Evolutionary conservation across 805 yeast species (phyloP).

Genomic region (Metschnikowia continentalis): DNA sequence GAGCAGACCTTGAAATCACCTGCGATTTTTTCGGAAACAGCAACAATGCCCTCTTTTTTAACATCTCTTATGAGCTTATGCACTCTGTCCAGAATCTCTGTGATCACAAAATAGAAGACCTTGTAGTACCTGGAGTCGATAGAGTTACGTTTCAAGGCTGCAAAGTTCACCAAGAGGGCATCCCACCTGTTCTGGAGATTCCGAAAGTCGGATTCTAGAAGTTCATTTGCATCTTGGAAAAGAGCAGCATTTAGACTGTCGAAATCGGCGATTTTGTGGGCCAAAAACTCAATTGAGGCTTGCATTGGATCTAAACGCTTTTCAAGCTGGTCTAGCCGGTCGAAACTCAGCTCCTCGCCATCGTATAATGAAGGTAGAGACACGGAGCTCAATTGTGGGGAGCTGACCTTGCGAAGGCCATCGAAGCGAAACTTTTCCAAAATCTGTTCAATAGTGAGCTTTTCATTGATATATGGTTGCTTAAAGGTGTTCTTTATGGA

Average conservation of each 20-base stretch:
- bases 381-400: not conserved
- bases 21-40: conserved; percentile 28
- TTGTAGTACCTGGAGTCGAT: conserved; percentile 9
- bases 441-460: conserved; percentile 6
- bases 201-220: not conserved
- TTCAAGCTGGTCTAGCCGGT: not conserved
- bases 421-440: conserved; percentile 4
- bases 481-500: not conserved
- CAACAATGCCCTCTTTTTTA: conserved; percentile 10
- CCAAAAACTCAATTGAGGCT: conserved; percentile 12
- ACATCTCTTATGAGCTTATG: conserved; percentile 4
- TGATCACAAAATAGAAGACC: conserved; percentile 9
- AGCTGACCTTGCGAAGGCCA: not conserved
- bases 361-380: not conserved
- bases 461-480: not conserved
- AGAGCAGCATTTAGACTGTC: not conserved
- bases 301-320: conserved; percentile 6
- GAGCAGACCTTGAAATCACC: conserved; percentile 35
- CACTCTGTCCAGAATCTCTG: conserved; percentile 5
- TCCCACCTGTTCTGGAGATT: conserved; percentile 9
- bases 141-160: conserved; percentile 6
- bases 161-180: conserved; percentile 4
- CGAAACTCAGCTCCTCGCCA: not conserved
- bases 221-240: not conserved
- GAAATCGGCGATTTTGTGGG: conserved; percentile 7